Base-by-base conservation (phyloP, 129 eudicot species). In the Flaveria sonorensis region DNA sequence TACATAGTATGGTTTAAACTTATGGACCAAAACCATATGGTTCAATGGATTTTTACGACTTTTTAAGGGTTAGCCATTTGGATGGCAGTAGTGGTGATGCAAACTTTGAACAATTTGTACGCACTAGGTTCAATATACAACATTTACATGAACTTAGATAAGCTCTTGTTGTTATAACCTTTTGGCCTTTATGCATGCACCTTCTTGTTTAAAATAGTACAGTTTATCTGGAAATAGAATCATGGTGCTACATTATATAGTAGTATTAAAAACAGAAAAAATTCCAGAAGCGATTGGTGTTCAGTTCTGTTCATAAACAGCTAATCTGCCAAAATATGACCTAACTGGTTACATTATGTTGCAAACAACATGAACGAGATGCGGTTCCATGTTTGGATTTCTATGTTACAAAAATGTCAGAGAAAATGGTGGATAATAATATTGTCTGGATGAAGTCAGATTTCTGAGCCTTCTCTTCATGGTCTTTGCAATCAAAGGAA, bases 381-480 rank as follows among this genome's bases (percentile, higher is more conserved):
- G 18, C 16, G 53, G 56, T 64, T 51, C 51, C 68, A 26, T 71
- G 47, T 70, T 47, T 28, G 46, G 72, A 19, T 50, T 73, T 69
- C 52, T 71, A 65, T 42, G 83, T 67, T 74, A 81, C 80, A 85
- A 77, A 77, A 70, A 63, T 63, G 50, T 87, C 89, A 60, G 73
- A 79, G 61, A 86, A 83, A 46, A 90, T 83, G 81, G 90, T 86
- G 80, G 92, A 87, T 43, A 83, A 78, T 65, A 90, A 70, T 61
- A 90, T 64, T 21, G 83, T 82, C 74, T 72, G 86, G 56, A 86
- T 68, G 78, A 86, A 86, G 70, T 88, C 86, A 56, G 85, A 84
- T 77, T 88, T 90, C 73, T 75, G 78, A 42, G 85, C 82, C 72
- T 73, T 85, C 76, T 87, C 85, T 36, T 83, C 92, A 50, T 83